Percentiles rank a stretch among this genome's conserved stretches.
phyloP scores from a whole-genome alignment of 164 flowering plant genomes.

The Umbilicus rupestris region DNA sequence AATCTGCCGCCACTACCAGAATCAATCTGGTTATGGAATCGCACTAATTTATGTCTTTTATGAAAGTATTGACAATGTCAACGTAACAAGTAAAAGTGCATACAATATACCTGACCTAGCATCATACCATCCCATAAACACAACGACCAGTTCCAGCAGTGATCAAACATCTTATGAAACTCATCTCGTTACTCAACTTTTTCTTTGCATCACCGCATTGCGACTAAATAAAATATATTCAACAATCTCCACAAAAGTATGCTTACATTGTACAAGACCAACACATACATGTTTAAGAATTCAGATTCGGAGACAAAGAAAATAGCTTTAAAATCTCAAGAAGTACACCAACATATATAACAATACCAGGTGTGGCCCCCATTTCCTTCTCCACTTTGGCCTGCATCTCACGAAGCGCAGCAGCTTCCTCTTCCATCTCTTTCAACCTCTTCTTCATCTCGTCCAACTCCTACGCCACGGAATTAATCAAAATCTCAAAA shows the following conservation, averaged over 20 bases:
- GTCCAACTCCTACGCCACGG: constrained; percentile 42
- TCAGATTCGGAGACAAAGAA: not conserved
- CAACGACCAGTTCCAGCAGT: not conserved
- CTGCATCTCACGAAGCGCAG: constrained; percentile 76
- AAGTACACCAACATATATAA: not conserved
- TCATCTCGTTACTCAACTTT: not conserved
- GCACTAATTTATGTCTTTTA: not conserved
- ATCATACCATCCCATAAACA: not conserved
- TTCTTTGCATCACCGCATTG: not conserved
- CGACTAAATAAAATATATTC: too few species aligned
- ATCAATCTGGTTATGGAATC: not conserved
- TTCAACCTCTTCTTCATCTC: constrained; percentile 74
- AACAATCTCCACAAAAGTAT: too few species aligned
- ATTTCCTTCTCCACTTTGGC: constrained; percentile 81
- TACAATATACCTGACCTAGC: not conserved
- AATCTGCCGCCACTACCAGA: not conserved
- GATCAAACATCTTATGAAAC: not conserved
- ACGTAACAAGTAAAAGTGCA: not conserved
- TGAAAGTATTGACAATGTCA: not conserved
- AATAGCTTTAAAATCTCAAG: not conserved
- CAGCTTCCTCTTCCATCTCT: constrained; percentile 81
- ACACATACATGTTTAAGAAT: not conserved
- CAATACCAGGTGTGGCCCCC: constrained; percentile 62
- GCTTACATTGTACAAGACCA: not conserved
- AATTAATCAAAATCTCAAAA: not conserved